Evolutionary conservation across 257 asterid species (phyloP).

Genomic region (Gentiana macrophylla): DNA sequence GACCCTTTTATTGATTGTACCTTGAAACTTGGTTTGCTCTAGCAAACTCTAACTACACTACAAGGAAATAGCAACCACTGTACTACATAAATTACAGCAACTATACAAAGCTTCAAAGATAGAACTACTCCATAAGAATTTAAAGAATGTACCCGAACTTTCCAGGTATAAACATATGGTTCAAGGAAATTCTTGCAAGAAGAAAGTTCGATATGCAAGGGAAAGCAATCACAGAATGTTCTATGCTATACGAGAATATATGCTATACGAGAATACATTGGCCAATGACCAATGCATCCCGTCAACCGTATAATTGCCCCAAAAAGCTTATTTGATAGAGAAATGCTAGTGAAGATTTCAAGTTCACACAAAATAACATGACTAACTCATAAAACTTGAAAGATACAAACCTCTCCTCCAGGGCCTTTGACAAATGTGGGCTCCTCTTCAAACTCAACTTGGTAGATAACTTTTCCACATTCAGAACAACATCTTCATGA

Average conservation of each 20-base stretch:
- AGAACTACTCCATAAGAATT: no score
- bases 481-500: constrained; percentile 16
- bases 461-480: constrained; percentile 18
- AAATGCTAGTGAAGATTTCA: not conserved
- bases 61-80: no score
- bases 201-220: no score
- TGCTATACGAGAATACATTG: not conserved
- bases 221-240: no score
- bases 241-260: no score
- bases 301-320: not conserved
- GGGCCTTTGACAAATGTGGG: constrained; percentile 18
- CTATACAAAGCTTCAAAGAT: no score
- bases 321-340: no score
- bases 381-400: no score
- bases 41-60: not conserved
- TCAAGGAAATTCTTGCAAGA: no score
- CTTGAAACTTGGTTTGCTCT: not conserved
- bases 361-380: not conserved
- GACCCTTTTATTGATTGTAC: not conserved
- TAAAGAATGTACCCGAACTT: no score
- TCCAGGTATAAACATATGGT: no score
- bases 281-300: not conserved
- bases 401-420: constrained; percentile 14
- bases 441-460: constrained; percentile 14
- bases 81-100: no score